Base-by-base conservation (phyloP, 257 asterid genomes). In the Nicotiana obtusifolia region DNA sequence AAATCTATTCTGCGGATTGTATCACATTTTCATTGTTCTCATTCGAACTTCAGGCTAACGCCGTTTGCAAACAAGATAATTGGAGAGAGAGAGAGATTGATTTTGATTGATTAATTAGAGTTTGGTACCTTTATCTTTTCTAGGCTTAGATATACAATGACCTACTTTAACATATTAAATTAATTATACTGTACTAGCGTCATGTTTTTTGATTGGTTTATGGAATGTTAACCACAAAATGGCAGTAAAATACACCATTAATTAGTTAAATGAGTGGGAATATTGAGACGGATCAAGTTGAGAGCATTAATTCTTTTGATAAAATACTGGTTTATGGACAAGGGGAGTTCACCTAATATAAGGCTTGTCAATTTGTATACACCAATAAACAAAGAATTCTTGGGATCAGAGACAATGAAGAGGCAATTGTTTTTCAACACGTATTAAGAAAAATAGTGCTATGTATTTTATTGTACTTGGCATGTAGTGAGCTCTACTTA, bases 271-370 rank as follows among this genome's bases (percentile, higher is more conserved):
- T 66, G 57, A 83, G 69, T 24, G 79, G 76, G 59, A 33, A 69
- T 7, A 66, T n/a, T 35, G 20, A 26, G 68, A 52, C 5, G 28
- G 77, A 82, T 64, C 62, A 64, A 52, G 69, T 24, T 20, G 57
- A 77, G 24, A 37, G 5, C 10, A n/a, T 22, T 64, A 2, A 5
- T 64, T 64, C 49, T 71, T 80, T 33, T 67, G 26, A 33, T 17
- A 5, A 33, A 28, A 44, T 80, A 73, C 2, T 49, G 80, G 26
- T 49, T 22, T 75, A 49, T 24, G 41, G 83, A 80, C 57, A 30
- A 76, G 54, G 37, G 80, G 64, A 85, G 84, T 83, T 75, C 82
- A 85, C 86, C 84, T 81, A 83, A 62, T 24, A 75, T 20, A 49
- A 14, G 44, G 10, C 62, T 15, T 75, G 24, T 73, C 62, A 73